phyloP scores from a whole-genome alignment of 2,329 filamentous ascomycete genomes.

The Stagonosporopsis rhizophila region DNA sequence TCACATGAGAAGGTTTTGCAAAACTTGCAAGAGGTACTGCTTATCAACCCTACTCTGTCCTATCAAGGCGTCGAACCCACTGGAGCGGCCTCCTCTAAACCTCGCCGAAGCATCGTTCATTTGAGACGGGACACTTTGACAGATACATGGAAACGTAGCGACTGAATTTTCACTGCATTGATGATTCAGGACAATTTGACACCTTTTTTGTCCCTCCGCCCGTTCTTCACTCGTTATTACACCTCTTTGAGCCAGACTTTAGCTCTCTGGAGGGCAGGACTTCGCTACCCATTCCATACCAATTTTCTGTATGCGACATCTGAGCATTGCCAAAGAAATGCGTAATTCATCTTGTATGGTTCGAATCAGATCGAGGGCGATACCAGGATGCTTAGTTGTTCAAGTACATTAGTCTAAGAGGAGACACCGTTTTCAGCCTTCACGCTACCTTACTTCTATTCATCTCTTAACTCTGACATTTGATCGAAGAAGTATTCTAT shows the following conservation, averaged over 20 bases:
- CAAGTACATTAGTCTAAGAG: too few species aligned
- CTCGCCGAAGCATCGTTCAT: neutral
- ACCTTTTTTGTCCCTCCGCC: too few species aligned
- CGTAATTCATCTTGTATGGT: too few species aligned
- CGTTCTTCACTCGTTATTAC: too few species aligned
- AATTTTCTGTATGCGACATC: too few species aligned
- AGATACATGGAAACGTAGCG: slow-evolving; percentile 3
- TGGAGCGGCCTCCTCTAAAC: neutral
- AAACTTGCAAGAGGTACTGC: slow-evolving; percentile 10
- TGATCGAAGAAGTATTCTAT: neutral
- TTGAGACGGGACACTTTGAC: neutral
- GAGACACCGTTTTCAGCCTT: neutral
- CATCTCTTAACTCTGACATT: neutral
- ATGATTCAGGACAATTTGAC: too few species aligned
- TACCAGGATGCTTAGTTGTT: too few species aligned
- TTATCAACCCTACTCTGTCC: slow-evolving; percentile 3
- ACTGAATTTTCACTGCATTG: neutral
- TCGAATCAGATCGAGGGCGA: too few species aligned
- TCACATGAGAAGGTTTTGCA: slow-evolving; percentile 16
- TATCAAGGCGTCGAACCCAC: neutral
- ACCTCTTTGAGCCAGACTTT: too few species aligned
- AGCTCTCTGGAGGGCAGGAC: too few species aligned
- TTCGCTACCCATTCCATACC: too few species aligned
- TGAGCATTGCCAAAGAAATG: too few species aligned
- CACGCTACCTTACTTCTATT: neutral